A percentile compares a stretch with the other conserved stretches of the same genome.
Evolutionary conservation across 345 rosid species (phyloP).

Genomic region (Euphorbia lathyris): DNA sequence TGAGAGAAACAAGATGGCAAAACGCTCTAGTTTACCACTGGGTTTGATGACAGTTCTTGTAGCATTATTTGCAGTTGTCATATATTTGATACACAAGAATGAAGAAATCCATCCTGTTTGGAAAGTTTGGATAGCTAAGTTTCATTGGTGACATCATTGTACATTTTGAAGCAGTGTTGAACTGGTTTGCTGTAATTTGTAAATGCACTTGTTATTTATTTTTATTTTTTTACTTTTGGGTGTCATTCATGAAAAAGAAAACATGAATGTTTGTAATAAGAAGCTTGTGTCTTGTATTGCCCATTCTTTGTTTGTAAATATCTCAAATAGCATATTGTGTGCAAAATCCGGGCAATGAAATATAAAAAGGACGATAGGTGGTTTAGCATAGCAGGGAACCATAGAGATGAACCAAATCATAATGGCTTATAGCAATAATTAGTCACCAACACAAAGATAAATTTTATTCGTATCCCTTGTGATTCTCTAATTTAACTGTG

Average conservation of each 20-base stretch:
- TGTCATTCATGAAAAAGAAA: background rate
- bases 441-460: too few species aligned
- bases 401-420: too few species aligned
- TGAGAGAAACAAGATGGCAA: background rate
- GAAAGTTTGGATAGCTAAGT: constrained; percentile 12
- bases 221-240: background rate
- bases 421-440: too few species aligned
- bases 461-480: too few species aligned
- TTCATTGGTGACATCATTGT: background rate
- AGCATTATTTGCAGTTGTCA: constrained; percentile 20
- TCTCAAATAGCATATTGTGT: background rate
- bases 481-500: too few species aligned
- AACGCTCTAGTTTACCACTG: background rate
- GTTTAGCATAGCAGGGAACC: too few species aligned
- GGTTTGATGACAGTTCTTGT: constrained; percentile 21
- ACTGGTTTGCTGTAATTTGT: background rate
- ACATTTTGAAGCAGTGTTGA: background rate
- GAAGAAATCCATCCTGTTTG: constrained; percentile 9
- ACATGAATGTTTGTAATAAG: background rate
- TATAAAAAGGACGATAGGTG: too few species aligned
- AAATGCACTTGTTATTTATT: background rate
- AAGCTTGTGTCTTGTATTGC: too few species aligned
- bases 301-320: constrained; percentile 10
- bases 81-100: constrained; percentile 14
- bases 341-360: too few species aligned